A percentile compares a stretch with the other conserved stretches of the same genome.
These are phyloP conservation scores for Niveomyces coronatus DNA, from an alignment of 2,329 filamentous ascomycete genomes.

Conservation along the genomic window DNA sequence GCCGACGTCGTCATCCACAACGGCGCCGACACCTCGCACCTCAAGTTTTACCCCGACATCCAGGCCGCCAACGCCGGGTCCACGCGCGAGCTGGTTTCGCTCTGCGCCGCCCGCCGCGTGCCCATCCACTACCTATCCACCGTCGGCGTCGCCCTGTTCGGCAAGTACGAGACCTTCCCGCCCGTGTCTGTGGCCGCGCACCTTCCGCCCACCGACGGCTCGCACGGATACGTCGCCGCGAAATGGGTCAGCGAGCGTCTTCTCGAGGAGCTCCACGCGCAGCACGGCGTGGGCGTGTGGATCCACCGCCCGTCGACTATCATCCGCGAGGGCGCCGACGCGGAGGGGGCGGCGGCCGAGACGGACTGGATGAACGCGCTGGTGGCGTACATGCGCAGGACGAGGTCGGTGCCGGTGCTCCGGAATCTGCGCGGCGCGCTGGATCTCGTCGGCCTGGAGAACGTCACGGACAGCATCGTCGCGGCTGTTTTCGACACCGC, in stretches of 20 bases:
- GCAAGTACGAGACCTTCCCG: not conserved
- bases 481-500: too few relatives aligned
- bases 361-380: constrained; percentile 2
- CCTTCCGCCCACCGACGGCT: constrained; percentile 14
- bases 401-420: not conserved
- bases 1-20: constrained; percentile 18
- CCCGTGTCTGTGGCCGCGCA: constrained; percentile 10
- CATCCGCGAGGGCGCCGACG: not conserved
- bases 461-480: too few relatives aligned
- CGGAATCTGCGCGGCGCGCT: too few relatives aligned
- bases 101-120: constrained; percentile 13
- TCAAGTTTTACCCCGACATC: constrained; percentile 26
- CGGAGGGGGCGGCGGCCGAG: too few relatives aligned
- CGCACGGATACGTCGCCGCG: constrained; percentile 22
- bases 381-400: not conserved
- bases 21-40: constrained; percentile 29
- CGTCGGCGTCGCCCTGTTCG: not conserved
- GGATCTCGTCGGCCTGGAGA: too few relatives aligned
- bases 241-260: constrained; percentile 26
- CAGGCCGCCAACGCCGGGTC: constrained; percentile 23
- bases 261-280: constrained; percentile 15
- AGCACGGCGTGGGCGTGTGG: not conserved
- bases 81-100: constrained; percentile 21
- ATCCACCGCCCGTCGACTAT: constrained; percentile 3
- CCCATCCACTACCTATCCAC: constrained; percentile 2